Conservation (phyloP, 345 rosid genomes). For the Rubroshorea leprosula region DNA sequence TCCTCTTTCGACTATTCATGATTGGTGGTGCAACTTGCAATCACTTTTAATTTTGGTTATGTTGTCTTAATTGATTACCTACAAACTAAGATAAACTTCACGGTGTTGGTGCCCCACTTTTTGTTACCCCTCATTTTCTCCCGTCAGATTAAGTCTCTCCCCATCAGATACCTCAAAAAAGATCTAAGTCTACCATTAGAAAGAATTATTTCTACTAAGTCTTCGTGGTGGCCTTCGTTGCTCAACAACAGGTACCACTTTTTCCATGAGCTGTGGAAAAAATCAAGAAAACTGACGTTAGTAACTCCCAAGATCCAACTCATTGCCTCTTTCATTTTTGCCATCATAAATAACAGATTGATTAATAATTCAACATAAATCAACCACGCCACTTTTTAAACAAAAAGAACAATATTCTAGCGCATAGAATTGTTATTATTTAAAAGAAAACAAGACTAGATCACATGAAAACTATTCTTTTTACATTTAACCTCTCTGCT, state of each 20-base stretch:
- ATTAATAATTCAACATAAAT: neutral
- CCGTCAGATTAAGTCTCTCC: conserved; percentile 8
- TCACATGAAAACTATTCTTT: neutral
- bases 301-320: neutral
- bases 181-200: conserved; percentile 47
- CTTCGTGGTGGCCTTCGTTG: conserved; percentile 40
- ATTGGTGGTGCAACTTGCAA: conserved; percentile 1
- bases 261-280: conserved; percentile 64
- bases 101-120: neutral
- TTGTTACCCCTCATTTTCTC: neutral
- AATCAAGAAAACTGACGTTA: conserved; percentile 4
- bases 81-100: conserved; percentile 17
- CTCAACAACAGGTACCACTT: conserved; percentile 61
- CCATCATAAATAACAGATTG: neutral
- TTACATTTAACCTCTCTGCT: too few relatives aligned
- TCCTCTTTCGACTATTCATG: conserved; percentile 2
- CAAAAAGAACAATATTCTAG: neutral
- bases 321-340: neutral
- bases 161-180: neutral
- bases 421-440: too few relatives aligned
- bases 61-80: too few relatives aligned
- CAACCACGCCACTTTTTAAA: neutral
- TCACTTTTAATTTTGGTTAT: neutral
- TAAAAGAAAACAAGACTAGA: too few relatives aligned
- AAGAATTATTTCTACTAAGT: conserved; percentile 56